phyloP scores from a whole-genome alignment of 345 rosid species.

The Eucalyptus decipiens region DNA sequence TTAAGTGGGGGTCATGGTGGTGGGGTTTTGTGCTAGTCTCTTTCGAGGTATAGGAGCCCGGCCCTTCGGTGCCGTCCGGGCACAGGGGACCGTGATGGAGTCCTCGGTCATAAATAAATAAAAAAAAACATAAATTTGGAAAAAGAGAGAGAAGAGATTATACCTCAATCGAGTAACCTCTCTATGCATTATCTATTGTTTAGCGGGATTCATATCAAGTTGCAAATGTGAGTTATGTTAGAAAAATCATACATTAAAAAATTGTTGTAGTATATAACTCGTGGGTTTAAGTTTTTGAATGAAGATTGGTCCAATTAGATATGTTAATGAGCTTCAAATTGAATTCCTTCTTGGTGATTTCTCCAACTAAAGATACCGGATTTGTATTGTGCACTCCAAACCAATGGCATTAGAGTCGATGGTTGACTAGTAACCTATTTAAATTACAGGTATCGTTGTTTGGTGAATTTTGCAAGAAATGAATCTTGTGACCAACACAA shows the following conservation, averaged over 20 bases:
- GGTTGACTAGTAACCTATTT: not conserved
- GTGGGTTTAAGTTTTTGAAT: not conserved
- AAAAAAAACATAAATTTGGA: not conserved
- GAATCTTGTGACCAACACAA: not conserved
- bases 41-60: accelerated
- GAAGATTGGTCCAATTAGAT: not conserved
- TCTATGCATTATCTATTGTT: not conserved
- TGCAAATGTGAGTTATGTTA: not conserved
- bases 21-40: no score
- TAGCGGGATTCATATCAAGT: not conserved
- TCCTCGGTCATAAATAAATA: no score
- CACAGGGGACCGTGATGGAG: no score
- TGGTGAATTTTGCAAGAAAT: not conserved
- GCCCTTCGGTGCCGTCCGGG: no score
- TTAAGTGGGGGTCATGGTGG: no score
- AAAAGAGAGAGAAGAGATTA: not conserved
- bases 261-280: not conserved
- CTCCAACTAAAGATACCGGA: not conserved
- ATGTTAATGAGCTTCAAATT: not conserved
- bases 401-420: not conserved
- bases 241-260: not conserved
- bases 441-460: not conserved
- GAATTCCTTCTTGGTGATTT: not conserved
- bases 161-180: not conserved
- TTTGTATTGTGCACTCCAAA: not conserved